Percentiles rank a stretch among this genome's conserved stretches.
Evolutionary conservation across 1,139 yeast genomes (phyloP).

Genomic region (Zygosaccharomyces pseudobailii): DNA sequence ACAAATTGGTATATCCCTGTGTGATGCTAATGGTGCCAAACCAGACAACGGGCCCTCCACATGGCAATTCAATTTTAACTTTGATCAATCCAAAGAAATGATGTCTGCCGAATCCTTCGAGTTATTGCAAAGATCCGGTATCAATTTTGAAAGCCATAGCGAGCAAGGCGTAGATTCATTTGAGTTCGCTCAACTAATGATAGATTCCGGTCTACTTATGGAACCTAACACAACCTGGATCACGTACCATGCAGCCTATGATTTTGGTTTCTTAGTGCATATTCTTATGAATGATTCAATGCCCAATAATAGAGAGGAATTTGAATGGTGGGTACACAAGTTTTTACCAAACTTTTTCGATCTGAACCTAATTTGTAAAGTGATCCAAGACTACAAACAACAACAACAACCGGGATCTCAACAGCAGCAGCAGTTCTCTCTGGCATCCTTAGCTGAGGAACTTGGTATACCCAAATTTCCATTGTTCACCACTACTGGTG

Average conservation of each 20-base stretch:
- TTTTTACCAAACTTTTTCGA: slow-evolving; percentile 85
- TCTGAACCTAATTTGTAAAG: slow-evolving; percentile 70
- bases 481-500: slow-evolving; percentile 45
- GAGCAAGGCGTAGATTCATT: slow-evolving; percentile 74
- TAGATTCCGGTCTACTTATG: slow-evolving; percentile 80
- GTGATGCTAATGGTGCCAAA: slow-evolving; percentile 71
- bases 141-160: slow-evolving; percentile 73
- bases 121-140: slow-evolving; percentile 72
- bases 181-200: slow-evolving; percentile 77
- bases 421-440: slow-evolving; percentile 26
- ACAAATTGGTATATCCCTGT: slow-evolving; percentile 81
- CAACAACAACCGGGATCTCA: slow-evolving; percentile 19
- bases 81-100: slow-evolving; percentile 76
- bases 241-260: slow-evolving; percentile 92
- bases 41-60: slow-evolving; percentile 72
- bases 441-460: slow-evolving; percentile 48
- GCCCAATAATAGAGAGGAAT: slow-evolving; percentile 79
- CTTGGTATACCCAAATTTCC: slow-evolving; percentile 49
- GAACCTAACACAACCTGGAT: slow-evolving; percentile 78
- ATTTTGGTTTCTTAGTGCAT: slow-evolving; percentile 82
- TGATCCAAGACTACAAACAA: slow-evolving; percentile 35
- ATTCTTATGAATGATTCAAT: slow-evolving; percentile 69
- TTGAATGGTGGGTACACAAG: slow-evolving; percentile 62
- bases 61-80: slow-evolving; percentile 93
- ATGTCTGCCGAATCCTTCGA: slow-evolving; percentile 73